phyloP scores from a whole-genome alignment of 768 basidiomycete species.

The Auriscalpium vulgare region DNA sequence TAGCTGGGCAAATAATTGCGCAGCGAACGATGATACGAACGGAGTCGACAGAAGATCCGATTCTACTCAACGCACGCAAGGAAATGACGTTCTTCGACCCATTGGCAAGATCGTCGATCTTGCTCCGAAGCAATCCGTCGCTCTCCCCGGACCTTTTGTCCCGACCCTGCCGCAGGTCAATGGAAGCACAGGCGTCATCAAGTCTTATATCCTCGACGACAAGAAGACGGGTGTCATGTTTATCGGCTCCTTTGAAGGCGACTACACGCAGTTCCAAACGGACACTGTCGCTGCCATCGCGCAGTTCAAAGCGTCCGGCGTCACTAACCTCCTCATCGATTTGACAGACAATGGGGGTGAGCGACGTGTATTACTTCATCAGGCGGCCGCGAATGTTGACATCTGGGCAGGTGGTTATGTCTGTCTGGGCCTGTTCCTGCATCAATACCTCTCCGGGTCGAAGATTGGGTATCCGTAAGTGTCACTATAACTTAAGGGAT shows the following conservation, averaged over 20 bases:
- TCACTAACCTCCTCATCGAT: constrained; percentile 47
- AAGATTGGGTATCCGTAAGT: constrained; percentile 44
- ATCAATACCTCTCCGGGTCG: constrained; percentile 45
- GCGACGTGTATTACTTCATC: no score
- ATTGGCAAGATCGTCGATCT: constrained; percentile 32
- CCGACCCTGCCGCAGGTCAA: constrained; percentile 38
- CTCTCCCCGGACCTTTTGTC: constrained; percentile 38
- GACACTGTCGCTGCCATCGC: constrained; percentile 39
- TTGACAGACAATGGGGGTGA: constrained; percentile 54
- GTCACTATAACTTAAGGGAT: background rate
- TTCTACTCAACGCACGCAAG: background rate
- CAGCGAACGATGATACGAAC: constrained; percentile 40
- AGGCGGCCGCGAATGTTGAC: constrained; percentile 5
- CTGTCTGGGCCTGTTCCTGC: constrained; percentile 55
- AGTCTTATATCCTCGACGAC: constrained; percentile 47
- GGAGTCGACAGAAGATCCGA: constrained; percentile 35
- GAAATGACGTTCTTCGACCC: background rate
- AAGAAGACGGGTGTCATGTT: constrained; percentile 58
- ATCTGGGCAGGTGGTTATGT: constrained; percentile 40
- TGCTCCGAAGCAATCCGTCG: constrained; percentile 30
- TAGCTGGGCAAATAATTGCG: constrained; percentile 57
- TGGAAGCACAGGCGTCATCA: constrained; percentile 45
- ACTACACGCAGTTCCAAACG: constrained; percentile 43
- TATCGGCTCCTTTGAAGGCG: constrained; percentile 47
- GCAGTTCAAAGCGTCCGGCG: constrained; percentile 39